Base-by-base conservation (phyloP, 2,329 filamentous ascomycete species). In the Colletotrichum spinosum region DNA sequence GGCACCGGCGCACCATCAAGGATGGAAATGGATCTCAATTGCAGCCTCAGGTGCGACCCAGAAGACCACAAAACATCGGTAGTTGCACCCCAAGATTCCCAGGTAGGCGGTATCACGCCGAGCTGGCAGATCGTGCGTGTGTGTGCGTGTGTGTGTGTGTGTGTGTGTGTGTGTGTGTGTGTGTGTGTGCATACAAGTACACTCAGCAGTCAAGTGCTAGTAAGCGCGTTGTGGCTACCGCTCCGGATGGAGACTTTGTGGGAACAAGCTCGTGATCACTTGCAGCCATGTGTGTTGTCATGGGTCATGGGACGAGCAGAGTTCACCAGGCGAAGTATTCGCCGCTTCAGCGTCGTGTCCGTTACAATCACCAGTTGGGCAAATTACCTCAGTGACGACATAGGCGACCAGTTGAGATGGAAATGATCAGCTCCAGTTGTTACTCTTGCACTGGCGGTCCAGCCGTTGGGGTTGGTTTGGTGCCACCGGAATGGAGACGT, bases 341-440 rank as follows among this genome's bases (percentile, higher is more conserved):
- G 53, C 52, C 58, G 37, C 63, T 48, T 25, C 41, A 52, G 37
- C 33, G 58, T 57, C n/a, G 62, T 54, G 15, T 25, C 33, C 41
- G 49, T 42, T 46, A 37, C 34, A 41, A 66, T 62, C 37, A 33
- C 48, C 46, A 63, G 53, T 25, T 57, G 42, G 58, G 42, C 63
- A 62, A 62, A 57, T 66, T 4, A 33, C 63, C 52, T 66, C 63
- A 63, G 17, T 57, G 58, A 66, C 63, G 58, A 53, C 58, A 56
- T 49, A 6, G 35, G 37, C 54, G 42, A 52, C 63, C 63, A 66
- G 58, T 55, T 25, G 33, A 41, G 63, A 66, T 66, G 63, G 63
- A 48, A 52, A 58, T 53, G 13, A 44, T 15, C 33, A 42, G 25
- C 53, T 38, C 38, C 33, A 53, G 41, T 42, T 57, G 41, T 52